Percentiles rank a stretch among this genome's conserved stretches.
phyloP scores from a whole-genome alignment of 306 rosid species.

The Alnus rubra region DNA sequence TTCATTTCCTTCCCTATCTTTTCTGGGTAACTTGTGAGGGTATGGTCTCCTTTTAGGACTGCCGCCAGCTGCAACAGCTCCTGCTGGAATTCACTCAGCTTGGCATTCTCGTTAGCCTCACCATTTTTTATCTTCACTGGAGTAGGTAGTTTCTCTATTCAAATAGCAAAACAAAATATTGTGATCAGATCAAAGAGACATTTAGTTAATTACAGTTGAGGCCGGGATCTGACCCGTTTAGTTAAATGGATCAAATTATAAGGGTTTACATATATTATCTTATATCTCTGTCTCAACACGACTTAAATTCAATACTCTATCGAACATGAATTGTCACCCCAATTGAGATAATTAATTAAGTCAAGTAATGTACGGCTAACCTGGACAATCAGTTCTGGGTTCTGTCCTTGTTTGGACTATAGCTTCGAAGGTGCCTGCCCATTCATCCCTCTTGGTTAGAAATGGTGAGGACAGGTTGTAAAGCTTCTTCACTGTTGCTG shows the following conservation, averaged over 20 bases:
- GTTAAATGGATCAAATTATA: too few species aligned
- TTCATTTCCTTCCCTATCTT: slow-evolving; percentile 60
- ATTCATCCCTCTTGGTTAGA: slow-evolving; percentile 74
- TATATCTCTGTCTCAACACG: too few species aligned
- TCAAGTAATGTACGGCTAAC: slow-evolving; percentile 35
- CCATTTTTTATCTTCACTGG: slow-evolving; percentile 52
- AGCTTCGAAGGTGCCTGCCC: slow-evolving; percentile 87
- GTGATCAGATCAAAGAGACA: neutral
- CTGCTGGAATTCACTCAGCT: slow-evolving; percentile 76
- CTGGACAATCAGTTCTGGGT: slow-evolving; percentile 93
- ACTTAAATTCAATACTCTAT: too few species aligned
- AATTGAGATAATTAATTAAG: neutral
- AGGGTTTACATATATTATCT: too few species aligned
- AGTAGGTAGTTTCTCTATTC: slow-evolving; percentile 58
- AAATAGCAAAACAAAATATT: slow-evolving; percentile 8
- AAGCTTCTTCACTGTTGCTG: slow-evolving; percentile 83
- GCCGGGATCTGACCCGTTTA: too few species aligned
- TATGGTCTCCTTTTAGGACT: slow-evolving; percentile 71
- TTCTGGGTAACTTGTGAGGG: slow-evolving; percentile 62
- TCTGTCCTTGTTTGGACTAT: slow-evolving; percentile 52
- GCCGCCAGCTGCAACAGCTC: slow-evolving; percentile 80
- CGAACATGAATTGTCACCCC: too few species aligned
- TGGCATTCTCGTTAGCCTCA: slow-evolving; percentile 56
- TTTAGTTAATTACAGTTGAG: too few species aligned
- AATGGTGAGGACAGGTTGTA: slow-evolving; percentile 70